Evolutionary conservation across 1,284 basidiomycete species (phyloP).

Genomic region (Caloboletus inedulis): DNA sequence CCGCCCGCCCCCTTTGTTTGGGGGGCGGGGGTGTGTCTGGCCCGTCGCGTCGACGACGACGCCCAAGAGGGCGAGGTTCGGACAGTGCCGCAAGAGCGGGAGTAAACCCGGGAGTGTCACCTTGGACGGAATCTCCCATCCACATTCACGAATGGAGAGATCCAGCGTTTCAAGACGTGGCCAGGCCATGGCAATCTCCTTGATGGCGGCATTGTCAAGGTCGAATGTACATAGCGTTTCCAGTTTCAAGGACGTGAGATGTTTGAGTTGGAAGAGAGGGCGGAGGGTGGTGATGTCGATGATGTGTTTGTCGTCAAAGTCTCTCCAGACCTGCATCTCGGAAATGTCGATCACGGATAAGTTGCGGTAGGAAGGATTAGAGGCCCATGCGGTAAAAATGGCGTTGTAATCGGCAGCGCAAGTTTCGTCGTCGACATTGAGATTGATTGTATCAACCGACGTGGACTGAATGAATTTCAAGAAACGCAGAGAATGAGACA

Average conservation of each 20-base stretch:
- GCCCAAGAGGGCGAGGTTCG: conserved; percentile 23
- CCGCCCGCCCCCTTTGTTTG: too few relatives aligned
- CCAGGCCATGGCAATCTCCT: conserved; percentile 29
- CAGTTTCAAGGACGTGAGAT: conserved; percentile 23
- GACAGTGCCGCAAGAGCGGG: conserved; percentile 23
- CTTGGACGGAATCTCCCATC: conserved; percentile 31
- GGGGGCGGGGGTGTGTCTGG: too few relatives aligned
- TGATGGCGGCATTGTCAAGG: conserved; percentile 23
- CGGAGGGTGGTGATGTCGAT: conserved; percentile 24
- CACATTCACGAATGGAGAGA: conserved; percentile 28
- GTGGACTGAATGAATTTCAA: conserved; percentile 27
- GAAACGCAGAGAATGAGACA: conserved; percentile 23
- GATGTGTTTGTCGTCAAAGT: conserved; percentile 32
- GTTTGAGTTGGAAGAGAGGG: conserved; percentile 24
- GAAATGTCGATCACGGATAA: conserved; percentile 28
- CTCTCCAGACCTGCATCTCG: conserved; percentile 30
- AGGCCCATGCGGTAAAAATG: conserved; percentile 26
- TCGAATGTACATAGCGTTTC: conserved; percentile 29
- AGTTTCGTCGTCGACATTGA: conserved; percentile 32
- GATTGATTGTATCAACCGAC: conserved; percentile 33
- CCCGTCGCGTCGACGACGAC: conserved; percentile 31
- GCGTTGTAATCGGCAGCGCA: conserved; percentile 24
- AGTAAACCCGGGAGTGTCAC: conserved; percentile 27
- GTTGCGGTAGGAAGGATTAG: conserved; percentile 23
- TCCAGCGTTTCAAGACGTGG: conserved; percentile 27